Evolutionary conservation across 1,284 basidiomycete genomes (phyloP).

Genomic region (Schizopora paradoxa): DNA sequence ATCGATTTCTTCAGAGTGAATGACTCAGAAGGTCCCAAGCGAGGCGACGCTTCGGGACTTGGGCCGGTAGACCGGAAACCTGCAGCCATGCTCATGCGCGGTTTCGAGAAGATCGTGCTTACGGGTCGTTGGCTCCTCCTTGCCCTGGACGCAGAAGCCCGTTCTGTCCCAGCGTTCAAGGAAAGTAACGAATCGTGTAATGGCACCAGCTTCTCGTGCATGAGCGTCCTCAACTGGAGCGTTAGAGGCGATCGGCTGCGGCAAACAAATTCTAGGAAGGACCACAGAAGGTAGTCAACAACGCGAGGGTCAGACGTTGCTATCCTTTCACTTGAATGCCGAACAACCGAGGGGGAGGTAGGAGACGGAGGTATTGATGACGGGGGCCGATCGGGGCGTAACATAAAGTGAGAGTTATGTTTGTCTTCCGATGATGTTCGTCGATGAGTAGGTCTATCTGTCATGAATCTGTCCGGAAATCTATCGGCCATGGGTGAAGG

Average conservation of each 20-base stretch:
- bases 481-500: conserved; percentile 32
- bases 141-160: background rate
- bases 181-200: conserved; percentile 45
- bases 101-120: conserved; percentile 42
- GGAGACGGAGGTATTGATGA: too few species aligned
- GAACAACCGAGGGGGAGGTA: conserved; percentile 23
- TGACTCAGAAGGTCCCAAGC: conserved; percentile 29
- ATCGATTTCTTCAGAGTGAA: conserved; percentile 12
- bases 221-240: conserved; percentile 58
- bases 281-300: conserved; percentile 74
- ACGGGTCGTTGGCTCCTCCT: conserved; percentile 32
- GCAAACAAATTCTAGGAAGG: conserved; percentile 61
- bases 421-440: conserved; percentile 13
- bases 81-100: conserved; percentile 38
- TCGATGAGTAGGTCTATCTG: conserved; percentile 5
- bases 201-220: conserved; percentile 52
- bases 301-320: conserved; percentile 39
- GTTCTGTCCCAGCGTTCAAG: conserved; percentile 29
- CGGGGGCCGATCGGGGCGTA: conserved; percentile 24
- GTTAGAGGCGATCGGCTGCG: conserved; percentile 58
- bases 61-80: too few species aligned
- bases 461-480: conserved; percentile 26
- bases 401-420: conserved; percentile 1
- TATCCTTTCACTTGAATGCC: background rate
- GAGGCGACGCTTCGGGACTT: conserved; percentile 49